Evolutionary conservation across 768 basidiomycete species (phyloP).

Genomic region (Cystobasidium tubakii): DNA sequence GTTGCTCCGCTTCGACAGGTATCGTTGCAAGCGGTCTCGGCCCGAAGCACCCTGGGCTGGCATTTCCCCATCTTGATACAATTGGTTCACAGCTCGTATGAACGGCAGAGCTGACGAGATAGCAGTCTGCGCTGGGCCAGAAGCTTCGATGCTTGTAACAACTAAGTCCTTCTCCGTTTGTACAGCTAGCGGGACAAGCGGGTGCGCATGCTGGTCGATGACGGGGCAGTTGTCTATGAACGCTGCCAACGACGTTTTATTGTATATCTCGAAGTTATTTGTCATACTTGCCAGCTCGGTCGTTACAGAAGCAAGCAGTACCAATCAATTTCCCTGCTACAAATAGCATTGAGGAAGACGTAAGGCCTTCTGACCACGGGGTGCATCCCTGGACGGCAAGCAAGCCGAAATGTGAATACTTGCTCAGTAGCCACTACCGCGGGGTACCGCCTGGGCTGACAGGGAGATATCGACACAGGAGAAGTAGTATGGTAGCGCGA

Average conservation of each 20-base stretch:
- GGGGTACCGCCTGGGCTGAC: too few species aligned
- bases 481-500: too few species aligned
- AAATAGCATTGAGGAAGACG: too few species aligned
- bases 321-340: too few species aligned
- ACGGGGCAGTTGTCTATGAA: constrained; percentile 22
- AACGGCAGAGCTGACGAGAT: not conserved
- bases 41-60: not conserved
- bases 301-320: not conserved
- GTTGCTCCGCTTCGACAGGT: not conserved
- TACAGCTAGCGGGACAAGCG: not conserved
- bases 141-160: not conserved
- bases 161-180: not conserved
- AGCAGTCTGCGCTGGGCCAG: not conserved
- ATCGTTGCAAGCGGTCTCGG: not conserved
- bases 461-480: too few species aligned
- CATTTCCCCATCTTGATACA: not conserved
- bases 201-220: constrained; percentile 10
- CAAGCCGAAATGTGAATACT: too few species aligned
- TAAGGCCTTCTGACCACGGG: too few species aligned
- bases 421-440: too few species aligned
- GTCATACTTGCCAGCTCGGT: not conserved
- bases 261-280: not conserved
- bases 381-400: too few species aligned
- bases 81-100: not conserved
- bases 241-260: not conserved